phyloP scores from a whole-genome alignment of 2,329 filamentous ascomycete species.

The Penicillium sp. region DNA sequence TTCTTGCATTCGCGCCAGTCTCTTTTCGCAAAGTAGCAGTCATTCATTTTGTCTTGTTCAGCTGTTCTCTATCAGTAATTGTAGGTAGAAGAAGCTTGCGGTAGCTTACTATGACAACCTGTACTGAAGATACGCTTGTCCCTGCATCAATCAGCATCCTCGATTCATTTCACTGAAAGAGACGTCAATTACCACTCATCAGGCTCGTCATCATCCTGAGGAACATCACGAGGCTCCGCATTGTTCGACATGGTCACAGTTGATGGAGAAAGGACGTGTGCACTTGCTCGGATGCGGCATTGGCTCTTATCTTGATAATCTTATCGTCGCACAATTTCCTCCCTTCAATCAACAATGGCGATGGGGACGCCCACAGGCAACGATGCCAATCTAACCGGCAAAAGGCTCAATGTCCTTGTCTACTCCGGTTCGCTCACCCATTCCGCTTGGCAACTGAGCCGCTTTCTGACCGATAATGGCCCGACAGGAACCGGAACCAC shows the following conservation, averaged over 20 bases:
- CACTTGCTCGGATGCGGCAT: constrained; percentile 12
- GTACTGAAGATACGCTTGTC: constrained; percentile 97
- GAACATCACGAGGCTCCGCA: constrained; percentile 41
- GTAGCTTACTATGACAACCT: constrained; percentile 70
- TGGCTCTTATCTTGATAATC: constrained; percentile 14
- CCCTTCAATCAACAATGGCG: constrained; percentile 25
- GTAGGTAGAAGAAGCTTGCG: constrained; percentile 1
- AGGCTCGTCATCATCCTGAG: constrained; percentile 71
- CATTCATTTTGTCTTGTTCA: constrained; percentile 84
- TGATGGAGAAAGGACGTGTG: neutral
- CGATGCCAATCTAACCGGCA: constrained; percentile 51
- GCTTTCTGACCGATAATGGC: constrained; percentile 27
- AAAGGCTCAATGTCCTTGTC: constrained; percentile 83
- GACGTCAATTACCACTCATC: constrained; percentile 74
- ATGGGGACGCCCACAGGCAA: constrained; percentile 32
- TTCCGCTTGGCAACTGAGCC: constrained; percentile 22
- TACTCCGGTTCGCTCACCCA: constrained; percentile 65
- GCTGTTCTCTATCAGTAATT: constrained; percentile 47
- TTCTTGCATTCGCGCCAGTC: constrained; percentile 86
- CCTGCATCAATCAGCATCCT: constrained; percentile 51
- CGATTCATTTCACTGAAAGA: constrained; percentile 5
- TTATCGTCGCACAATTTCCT: constrained; percentile 18
- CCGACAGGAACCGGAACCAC: constrained; percentile 72
- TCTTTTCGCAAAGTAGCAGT: constrained; percentile 93
- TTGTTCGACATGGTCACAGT: constrained; percentile 53